Evolutionary conservation across 108 stramenopile genomes (phyloP).

Genomic region (Pseudonitzschia pungens): DNA sequence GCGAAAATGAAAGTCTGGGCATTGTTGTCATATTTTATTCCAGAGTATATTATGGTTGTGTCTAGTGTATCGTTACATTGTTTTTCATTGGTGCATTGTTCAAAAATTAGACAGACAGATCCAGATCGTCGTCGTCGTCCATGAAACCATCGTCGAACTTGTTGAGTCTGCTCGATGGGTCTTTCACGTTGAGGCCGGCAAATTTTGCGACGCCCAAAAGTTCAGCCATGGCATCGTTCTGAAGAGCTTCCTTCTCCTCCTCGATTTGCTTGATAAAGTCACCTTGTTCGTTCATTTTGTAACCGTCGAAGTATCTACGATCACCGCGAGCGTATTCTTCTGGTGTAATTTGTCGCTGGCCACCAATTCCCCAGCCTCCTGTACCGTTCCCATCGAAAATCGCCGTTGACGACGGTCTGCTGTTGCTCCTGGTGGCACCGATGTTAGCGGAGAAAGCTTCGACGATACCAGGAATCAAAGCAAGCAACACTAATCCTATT

Average conservation of each 20-base stretch:
- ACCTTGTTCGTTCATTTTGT: slow-evolving; percentile 40
- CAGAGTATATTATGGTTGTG: too few species aligned
- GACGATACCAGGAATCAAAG: too few species aligned
- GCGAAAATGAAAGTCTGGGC: too few species aligned
- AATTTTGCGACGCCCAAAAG: slow-evolving; percentile 48
- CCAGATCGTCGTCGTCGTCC: slow-evolving; percentile 48
- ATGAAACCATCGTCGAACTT: slow-evolving; percentile 38
- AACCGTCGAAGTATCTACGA: slow-evolving; percentile 48
- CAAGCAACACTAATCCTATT: too few species aligned
- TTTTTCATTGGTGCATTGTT: background rate
- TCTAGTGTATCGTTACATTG: too few species aligned
- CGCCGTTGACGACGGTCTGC: slow-evolving; percentile 9
- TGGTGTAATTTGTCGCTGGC: slow-evolving; percentile 36
- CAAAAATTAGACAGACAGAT: slow-evolving; percentile 32
- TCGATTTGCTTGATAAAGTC: slow-evolving; percentile 46
- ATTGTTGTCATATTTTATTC: too few species aligned
- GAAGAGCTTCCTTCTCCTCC: slow-evolving; percentile 27
- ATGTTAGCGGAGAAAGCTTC: background rate
- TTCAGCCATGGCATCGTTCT: slow-evolving; percentile 39
- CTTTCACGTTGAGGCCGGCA: slow-evolving; percentile 50
- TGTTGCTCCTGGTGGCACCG: background rate
- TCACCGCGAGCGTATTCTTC: slow-evolving; percentile 45
- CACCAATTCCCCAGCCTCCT: slow-evolving; percentile 42
- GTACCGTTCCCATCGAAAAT: slow-evolving; percentile 34
- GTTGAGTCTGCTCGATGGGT: slow-evolving; percentile 34